Evolutionary conservation across 768 basidiomycete species (phyloP).

Genomic region (Kwoniella europaea): DNA sequence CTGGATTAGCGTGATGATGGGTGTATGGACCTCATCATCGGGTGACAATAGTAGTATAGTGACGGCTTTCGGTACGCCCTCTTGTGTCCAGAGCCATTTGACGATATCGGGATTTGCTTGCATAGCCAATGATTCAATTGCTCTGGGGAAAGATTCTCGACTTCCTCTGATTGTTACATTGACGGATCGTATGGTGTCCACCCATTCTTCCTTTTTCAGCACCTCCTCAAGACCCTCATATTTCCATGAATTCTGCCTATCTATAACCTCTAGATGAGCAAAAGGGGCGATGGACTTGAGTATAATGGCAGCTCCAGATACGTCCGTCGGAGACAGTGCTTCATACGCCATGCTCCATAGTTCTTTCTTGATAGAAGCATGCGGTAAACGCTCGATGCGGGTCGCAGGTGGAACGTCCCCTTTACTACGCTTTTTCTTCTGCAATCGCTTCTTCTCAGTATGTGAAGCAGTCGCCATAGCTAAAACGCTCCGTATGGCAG

Average conservation of each 20-base stretch:
- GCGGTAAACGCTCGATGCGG: slow-evolving; percentile 36
- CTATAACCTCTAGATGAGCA: slow-evolving; percentile 71
- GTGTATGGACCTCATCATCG: slow-evolving; percentile 71
- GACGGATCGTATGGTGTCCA: slow-evolving; percentile 64
- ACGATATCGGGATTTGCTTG: slow-evolving; percentile 64
- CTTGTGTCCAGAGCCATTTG: slow-evolving; percentile 65
- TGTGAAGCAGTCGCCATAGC: slow-evolving; percentile 35
- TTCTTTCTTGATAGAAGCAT: slow-evolving; percentile 62
- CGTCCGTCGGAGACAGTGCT: slow-evolving; percentile 66
- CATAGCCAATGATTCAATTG: slow-evolving; percentile 71
- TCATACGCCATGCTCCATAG: slow-evolving; percentile 75
- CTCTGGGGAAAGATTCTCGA: slow-evolving; percentile 68
- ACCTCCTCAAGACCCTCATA: slow-evolving; percentile 41
- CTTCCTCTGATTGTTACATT: slow-evolving; percentile 68
- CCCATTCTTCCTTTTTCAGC: slow-evolving; percentile 47
- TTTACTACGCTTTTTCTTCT: slow-evolving; percentile 19
- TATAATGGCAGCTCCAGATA: slow-evolving; percentile 66
- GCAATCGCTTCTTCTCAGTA: slow-evolving; percentile 41
- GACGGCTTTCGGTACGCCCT: slow-evolving; percentile 67
- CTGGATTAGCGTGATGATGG: slow-evolving; percentile 78
- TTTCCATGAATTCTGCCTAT: slow-evolving; percentile 52
- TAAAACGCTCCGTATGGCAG: slow-evolving; percentile 47
- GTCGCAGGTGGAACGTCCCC: slow-evolving; percentile 18
- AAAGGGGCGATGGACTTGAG: slow-evolving; percentile 67
- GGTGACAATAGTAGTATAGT: slow-evolving; percentile 81